Conservation (phyloP, 768 basidiomycete genomes). For the Rhodotorula kratochvilovae region DNA sequence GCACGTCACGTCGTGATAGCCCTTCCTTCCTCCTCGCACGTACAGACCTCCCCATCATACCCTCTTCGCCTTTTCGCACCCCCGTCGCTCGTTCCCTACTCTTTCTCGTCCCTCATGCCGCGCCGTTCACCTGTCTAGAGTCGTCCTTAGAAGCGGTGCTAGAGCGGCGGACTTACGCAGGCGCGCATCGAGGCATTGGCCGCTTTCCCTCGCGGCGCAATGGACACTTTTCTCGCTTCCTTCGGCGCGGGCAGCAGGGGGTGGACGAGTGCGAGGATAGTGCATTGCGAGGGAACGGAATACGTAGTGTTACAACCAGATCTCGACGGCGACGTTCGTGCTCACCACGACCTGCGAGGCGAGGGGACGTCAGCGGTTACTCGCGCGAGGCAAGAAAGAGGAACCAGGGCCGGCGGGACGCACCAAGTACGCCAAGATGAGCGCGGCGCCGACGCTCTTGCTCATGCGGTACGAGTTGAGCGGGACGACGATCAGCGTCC, state of each 20-base stretch:
- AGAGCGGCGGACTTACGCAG: no score
- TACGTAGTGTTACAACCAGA: background rate
- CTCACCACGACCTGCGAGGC: slow-evolving; percentile 9
- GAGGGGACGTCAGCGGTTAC: background rate
- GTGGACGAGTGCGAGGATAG: background rate
- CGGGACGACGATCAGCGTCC: slow-evolving; percentile 78
- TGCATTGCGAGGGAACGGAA: background rate
- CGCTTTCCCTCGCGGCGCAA: background rate
- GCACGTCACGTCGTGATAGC: background rate
- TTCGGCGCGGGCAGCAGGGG: background rate
- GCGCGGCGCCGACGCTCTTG: slow-evolving; percentile 18
- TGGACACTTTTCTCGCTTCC: background rate
- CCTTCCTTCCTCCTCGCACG: background rate
- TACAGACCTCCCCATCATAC: background rate
- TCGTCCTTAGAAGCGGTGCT: no score
- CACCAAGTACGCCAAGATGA: slow-evolving; percentile 32
- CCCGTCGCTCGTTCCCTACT: background rate
- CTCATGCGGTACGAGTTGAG: slow-evolving; percentile 72
- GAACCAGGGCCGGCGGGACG: background rate
- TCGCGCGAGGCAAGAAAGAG: background rate
- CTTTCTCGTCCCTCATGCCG: no score
- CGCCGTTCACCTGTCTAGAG: background rate
- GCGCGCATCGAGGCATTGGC: background rate
- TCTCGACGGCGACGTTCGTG: slow-evolving; percentile 15
- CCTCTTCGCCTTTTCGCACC: slow-evolving; percentile 3